A percentile compares a stretch with the other conserved stretches of the same genome.
Conservation (phyloP, 208 protist genomes). For the Phytomonas sp. region DNA sequence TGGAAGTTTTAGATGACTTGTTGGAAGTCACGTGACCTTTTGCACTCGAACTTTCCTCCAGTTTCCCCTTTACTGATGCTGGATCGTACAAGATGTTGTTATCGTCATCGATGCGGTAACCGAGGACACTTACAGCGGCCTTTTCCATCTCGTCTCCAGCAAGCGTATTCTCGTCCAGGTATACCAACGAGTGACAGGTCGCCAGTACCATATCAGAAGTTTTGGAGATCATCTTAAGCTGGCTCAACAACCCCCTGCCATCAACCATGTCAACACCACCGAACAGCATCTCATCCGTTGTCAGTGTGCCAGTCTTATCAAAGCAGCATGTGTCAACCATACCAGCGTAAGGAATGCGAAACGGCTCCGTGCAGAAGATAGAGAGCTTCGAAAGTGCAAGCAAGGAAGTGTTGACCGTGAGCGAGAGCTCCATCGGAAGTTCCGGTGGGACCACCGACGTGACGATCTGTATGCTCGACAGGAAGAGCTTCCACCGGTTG, state of each 20-base stretch:
- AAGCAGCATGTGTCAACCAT: conserved; percentile 98
- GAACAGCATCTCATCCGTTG: conserved; percentile 92
- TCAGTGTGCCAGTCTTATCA: conserved; percentile 99
- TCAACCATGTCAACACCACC: conserved; percentile 82
- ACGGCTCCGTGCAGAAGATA: conserved; percentile 97
- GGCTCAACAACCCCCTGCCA: conserved; percentile 86
- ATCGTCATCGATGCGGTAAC: conserved; percentile 74
- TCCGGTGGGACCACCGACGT: conserved; percentile 99
- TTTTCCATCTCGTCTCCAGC: conserved; percentile 97
- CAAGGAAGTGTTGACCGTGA: conserved; percentile 98
- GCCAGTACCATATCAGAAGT: conserved; percentile 73
- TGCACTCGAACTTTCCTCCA: neutral
- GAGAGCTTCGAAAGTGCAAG: conserved; percentile 86
- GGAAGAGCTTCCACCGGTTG: conserved; percentile 94
- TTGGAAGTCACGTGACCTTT: neutral
- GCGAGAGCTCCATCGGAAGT: conserved; percentile 98
- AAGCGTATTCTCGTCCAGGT: conserved; percentile 74
- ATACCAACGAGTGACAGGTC: conserved; percentile 88
- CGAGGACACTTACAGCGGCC: conserved; percentile 81
- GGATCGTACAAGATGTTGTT: conserved; percentile 71
- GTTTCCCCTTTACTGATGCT: conserved; percentile 16
- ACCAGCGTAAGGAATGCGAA: conserved; percentile 99
- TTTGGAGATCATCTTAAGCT: conserved; percentile 60
- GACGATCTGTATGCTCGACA: conserved; percentile 98
- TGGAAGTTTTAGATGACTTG: neutral